phyloP scores from a whole-genome alignment of 495 filamentous ascomycete genomes.

The Trypethelium eluteriae region DNA sequence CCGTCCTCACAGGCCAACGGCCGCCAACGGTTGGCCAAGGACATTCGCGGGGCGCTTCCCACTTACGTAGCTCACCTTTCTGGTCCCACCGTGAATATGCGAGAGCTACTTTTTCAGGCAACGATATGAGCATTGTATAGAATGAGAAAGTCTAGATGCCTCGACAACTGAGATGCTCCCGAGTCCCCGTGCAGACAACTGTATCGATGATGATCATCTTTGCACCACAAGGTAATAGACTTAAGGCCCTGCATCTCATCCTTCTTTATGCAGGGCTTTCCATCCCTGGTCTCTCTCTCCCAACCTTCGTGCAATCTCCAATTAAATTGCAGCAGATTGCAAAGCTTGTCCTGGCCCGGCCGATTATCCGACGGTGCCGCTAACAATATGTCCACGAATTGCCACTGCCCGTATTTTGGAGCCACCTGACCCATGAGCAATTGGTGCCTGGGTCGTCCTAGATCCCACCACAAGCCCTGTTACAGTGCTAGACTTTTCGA shows the following conservation, averaged over 20 bases:
- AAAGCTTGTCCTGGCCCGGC: background rate
- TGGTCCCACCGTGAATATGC: background rate
- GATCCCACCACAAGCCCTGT: background rate
- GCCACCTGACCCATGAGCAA: background rate
- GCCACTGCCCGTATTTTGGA: background rate
- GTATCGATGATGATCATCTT: too few species aligned
- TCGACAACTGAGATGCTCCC: background rate
- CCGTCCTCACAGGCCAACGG: background rate
- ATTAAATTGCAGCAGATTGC: background rate
- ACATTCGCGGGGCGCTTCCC: background rate
- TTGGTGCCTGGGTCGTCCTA: background rate
- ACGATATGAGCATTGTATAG: background rate
- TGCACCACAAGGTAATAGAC: too few species aligned
- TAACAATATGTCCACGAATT: background rate
- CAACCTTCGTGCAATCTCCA: background rate
- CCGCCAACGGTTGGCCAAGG: background rate
- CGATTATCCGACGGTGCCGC: background rate
- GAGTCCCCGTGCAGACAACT: too few species aligned
- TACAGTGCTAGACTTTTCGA: too few species aligned
- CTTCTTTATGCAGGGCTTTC: background rate
- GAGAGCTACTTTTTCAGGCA: constrained; percentile 3
- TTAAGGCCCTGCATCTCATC: background rate
- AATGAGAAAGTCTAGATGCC: background rate
- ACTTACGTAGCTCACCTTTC: too few species aligned
- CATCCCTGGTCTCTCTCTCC: background rate